Conservation (phyloP, 2,329 filamentous ascomycete genomes). For the Tolypocladium sp. region DNA sequence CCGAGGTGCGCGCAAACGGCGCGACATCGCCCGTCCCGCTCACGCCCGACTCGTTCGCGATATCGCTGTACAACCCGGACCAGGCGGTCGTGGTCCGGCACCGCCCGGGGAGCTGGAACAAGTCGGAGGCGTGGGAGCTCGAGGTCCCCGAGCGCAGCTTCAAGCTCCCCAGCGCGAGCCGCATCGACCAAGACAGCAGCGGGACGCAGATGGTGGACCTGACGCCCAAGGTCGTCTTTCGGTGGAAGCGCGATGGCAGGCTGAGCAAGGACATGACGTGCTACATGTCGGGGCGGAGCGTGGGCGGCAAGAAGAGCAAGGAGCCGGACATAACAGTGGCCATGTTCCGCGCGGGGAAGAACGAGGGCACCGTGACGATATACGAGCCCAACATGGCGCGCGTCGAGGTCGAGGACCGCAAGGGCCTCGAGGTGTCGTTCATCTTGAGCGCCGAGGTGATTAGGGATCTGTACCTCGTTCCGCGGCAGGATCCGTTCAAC, state of each 20-base stretch:
- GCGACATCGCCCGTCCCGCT: constrained; percentile 57
- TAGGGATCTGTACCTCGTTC: constrained; percentile 54
- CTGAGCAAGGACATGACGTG: constrained; percentile 83
- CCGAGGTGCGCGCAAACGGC: constrained; percentile 67
- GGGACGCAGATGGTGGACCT: constrained; percentile 28
- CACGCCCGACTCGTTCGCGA: constrained; percentile 67
- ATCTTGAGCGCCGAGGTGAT: constrained; percentile 55
- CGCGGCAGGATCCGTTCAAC: constrained; percentile 71
- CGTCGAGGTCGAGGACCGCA: constrained; percentile 88
- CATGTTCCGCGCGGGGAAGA: constrained; percentile 63
- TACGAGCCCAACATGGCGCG: constrained; percentile 89
- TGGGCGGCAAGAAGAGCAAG: constrained; percentile 69
- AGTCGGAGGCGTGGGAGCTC: constrained; percentile 79
- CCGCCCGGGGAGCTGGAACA: constrained; percentile 70
- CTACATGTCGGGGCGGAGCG: constrained; percentile 70
- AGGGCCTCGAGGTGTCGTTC: constrained; percentile 81
- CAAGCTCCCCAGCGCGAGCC: constrained; percentile 66
- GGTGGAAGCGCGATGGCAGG: constrained; percentile 82
- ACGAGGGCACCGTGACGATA: constrained; percentile 62
- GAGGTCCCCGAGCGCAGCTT: constrained; percentile 84
- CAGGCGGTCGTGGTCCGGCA: constrained; percentile 65
- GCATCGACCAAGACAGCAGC: constrained; percentile 59
- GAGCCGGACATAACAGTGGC: constrained; percentile 96
- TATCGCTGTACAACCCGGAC: constrained; percentile 92
- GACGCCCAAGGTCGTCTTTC: constrained; percentile 71